phyloP scores from a whole-genome alignment of 2,329 filamentous ascomycete genomes.

The Elsinoe perseae region DNA sequence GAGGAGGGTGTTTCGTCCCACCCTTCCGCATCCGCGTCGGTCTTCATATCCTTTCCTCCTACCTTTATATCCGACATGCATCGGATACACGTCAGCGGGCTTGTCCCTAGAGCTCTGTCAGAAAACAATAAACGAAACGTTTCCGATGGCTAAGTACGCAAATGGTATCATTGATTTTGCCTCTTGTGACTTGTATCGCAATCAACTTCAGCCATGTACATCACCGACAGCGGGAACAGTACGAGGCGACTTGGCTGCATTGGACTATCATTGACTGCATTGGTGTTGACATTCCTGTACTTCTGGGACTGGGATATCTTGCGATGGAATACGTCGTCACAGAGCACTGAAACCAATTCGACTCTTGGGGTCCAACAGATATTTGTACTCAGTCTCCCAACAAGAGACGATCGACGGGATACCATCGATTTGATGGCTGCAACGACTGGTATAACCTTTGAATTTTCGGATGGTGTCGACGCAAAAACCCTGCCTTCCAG shows the following conservation, averaged over 20 bases:
- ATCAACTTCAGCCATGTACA: background rate
- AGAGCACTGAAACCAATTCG: background rate
- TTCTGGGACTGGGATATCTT: background rate
- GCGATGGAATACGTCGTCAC: background rate
- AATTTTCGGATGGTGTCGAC: slow-evolving; percentile 42
- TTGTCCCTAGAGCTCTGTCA: too few species aligned
- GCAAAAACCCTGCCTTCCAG: slow-evolving; percentile 33
- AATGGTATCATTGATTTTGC: background rate
- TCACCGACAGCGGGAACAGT: background rate
- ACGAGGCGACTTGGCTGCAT: background rate
- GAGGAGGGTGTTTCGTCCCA: background rate
- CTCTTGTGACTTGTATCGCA: background rate
- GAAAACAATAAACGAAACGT: too few species aligned
- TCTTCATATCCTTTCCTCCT: background rate
- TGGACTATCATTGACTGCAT: background rate
- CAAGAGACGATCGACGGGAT: slow-evolving; percentile 46
- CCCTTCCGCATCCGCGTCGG: background rate
- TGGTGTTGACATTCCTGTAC: background rate
- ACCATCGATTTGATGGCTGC: slow-evolving; percentile 42
- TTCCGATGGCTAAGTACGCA: background rate
- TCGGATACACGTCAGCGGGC: background rate
- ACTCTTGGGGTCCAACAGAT: slow-evolving; percentile 42
- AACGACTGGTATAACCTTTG: slow-evolving; percentile 39
- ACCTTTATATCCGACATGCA: background rate
- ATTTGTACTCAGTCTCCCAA: slow-evolving; percentile 46